These are phyloP conservation scores for Boeremia exigua DNA, from an alignment of 2,329 filamentous ascomycete genomes.

Conservation along the genomic window DNA sequence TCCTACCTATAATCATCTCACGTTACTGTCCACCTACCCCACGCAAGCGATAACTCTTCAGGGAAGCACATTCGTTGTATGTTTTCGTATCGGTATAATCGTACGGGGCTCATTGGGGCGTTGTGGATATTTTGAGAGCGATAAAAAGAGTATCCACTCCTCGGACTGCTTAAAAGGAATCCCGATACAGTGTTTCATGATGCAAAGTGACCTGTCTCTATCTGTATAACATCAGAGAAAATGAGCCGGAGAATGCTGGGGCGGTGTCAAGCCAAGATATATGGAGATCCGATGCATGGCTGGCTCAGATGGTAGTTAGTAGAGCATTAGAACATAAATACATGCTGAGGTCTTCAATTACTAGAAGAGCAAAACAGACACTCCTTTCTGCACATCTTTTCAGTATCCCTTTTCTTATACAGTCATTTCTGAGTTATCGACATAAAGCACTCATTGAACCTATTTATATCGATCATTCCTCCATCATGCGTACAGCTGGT, in stretches of 20 bases:
- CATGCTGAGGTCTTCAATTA: neutral
- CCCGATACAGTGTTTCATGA: no score
- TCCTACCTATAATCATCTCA: no score
- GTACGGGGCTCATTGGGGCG: no score
- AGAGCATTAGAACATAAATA: neutral
- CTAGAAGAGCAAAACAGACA: neutral
- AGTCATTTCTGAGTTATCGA: neutral
- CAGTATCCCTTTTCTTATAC: neutral
- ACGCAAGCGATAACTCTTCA: no score
- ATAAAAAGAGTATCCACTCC: no score
- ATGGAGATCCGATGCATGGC: neutral
- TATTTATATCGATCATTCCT: neutral
- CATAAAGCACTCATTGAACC: no score
- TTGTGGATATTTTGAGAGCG: no score
- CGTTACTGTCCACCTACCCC: no score
- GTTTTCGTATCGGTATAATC: no score
- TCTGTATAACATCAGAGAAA: neutral
- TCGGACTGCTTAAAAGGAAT: no score
- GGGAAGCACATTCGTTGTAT: no score
- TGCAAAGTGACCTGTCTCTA: no score
- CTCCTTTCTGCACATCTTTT: neutral
- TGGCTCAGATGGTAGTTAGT: neutral
- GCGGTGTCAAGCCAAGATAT: neutral
- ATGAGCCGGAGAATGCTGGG: neutral
- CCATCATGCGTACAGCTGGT: constrained; percentile 1